Evolutionary conservation across 768 basidiomycete genomes (phyloP).

Genomic region (Phlegmacium glaucopus): DNA sequence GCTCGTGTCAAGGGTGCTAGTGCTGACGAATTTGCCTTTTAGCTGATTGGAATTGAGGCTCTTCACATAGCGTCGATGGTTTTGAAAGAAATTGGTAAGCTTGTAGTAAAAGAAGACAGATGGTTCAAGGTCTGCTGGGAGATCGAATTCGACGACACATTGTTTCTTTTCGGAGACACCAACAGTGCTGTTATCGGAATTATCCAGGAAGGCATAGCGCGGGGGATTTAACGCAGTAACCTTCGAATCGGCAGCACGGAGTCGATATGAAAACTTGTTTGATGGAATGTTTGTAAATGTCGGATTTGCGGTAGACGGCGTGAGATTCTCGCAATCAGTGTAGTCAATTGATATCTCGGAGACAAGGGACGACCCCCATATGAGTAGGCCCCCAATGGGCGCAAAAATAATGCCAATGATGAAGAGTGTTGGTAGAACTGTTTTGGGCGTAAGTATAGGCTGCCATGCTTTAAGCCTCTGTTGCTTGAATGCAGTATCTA

Average conservation of each 20-base stretch:
- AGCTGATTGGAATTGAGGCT: conserved; percentile 84
- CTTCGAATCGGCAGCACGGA: conserved; percentile 54
- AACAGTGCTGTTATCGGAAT: conserved; percentile 42
- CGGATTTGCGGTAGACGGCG: conserved; percentile 38
- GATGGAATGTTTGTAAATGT: conserved; percentile 54
- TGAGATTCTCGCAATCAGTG: conserved; percentile 78
- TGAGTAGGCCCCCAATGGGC: conserved; percentile 90
- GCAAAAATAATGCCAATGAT: conserved; percentile 94
- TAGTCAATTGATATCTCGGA: conserved; percentile 96
- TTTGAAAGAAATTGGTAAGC: conserved; percentile 95
- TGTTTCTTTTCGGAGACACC: conserved; percentile 43
- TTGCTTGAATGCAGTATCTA: conserved; percentile 98
- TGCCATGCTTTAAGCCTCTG: conserved; percentile 99
- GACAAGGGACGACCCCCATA: conserved; percentile 83
- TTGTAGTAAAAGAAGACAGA: conserved; percentile 95
- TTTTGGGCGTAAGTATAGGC: conserved; percentile 97
- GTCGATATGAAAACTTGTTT: conserved; percentile 63
- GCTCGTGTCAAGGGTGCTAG: conserved; percentile 50
- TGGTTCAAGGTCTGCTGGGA: conserved; percentile 71
- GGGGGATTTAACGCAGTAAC: conserved; percentile 56
- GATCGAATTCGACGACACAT: conserved; percentile 79
- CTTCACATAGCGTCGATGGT: conserved; percentile 96
- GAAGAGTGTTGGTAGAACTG: conserved; percentile 94
- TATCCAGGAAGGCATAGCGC: conserved; percentile 70
- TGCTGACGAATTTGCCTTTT: conserved; percentile 60